Evolutionary conservation across 1,139 yeast genomes (phyloP).

Genomic region (Candida buenavistaensis): DNA sequence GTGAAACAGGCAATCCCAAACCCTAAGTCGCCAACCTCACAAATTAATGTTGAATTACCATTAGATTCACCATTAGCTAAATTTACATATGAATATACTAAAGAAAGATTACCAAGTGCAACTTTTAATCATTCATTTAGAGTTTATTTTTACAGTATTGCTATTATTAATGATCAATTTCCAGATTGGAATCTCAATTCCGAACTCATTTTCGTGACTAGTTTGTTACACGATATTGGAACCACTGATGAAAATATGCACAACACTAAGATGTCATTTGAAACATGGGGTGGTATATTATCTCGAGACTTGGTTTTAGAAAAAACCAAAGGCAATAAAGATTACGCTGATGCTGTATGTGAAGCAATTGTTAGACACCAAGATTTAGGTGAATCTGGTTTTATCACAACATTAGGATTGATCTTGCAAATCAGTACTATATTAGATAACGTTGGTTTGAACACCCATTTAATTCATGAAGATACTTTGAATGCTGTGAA

Average conservation of each 20-base stretch:
- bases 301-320: conserved; percentile 29
- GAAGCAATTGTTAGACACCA: conserved; percentile 43
- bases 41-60: conserved; percentile 23
- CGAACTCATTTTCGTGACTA: conserved; percentile 32
- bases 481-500: conserved; percentile 33
- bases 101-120: conserved; percentile 23
- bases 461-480: conserved; percentile 30
- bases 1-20: conserved; percentile 27
- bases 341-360: conserved; percentile 39
- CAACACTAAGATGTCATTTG: conserved; percentile 39
- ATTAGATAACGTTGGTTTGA: conserved; percentile 37
- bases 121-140: conserved; percentile 35
- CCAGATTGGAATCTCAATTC: conserved; percentile 34
- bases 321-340: conserved; percentile 24
- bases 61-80: conserved; percentile 18
- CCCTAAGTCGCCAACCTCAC: conserved; percentile 28
- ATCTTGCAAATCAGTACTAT: conserved; percentile 37
- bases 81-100: conserved; percentile 25
- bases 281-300: conserved; percentile 37
- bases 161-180: conserved; percentile 38
- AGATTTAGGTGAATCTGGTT: conserved; percentile 36
- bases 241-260: conserved; percentile 36
- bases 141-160: conserved; percentile 33
- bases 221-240: conserved; percentile 39
- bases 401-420: conserved; percentile 37